Evolutionary conservation across 441 rosid genomes (phyloP), one percentile per base, ranked within the genome.

Genomic region (Geranium incanum): DNA sequence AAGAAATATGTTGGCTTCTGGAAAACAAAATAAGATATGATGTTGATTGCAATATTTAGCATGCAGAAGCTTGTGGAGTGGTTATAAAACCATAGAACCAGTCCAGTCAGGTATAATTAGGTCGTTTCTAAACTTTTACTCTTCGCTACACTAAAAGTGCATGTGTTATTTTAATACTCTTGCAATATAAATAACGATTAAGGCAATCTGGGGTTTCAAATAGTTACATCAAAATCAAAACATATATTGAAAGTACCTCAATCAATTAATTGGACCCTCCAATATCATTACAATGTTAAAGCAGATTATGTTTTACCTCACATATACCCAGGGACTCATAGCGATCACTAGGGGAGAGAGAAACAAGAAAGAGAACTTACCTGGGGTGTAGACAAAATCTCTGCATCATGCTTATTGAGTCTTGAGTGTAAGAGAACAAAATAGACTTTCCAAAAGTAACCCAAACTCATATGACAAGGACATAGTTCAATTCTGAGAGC

Each of bases 391-490:
- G 87, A 86, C 77, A 88, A 79, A 80, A 82, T 78, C 68, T 81
- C 84, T 18, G 91, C 88, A 74, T 86, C 91, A 74, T 75, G 79
- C 73, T 85, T 88, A 79, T 78, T 81, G 43, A 88, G 91, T 76
- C 93, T 81, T 19, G 93, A 85, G 78, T 74, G 89, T 65, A 88
- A 80, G 71, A 88, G 93, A 79, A 88, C 93, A 73, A 86, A 88
- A 73, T 88, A 88, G 75, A 88, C 89, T 81, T 86, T 88, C 91
- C 91, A 88, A 78, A 86, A 88, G 83, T 85, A 88, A 79, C 84
- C 78, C 75, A 82, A 84, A 33, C 71, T 84, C 89, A 88, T 84
- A 77, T 88, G 91, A 74, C 84, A 88, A 0, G 93, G 93, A 66
- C 88, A 86, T 71, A 88, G 89, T 37, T 88, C 91, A 66, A 85